phyloP scores from a whole-genome alignment of 495 filamentous ascomycete genomes.

The Astrocystis sublimbata region DNA sequence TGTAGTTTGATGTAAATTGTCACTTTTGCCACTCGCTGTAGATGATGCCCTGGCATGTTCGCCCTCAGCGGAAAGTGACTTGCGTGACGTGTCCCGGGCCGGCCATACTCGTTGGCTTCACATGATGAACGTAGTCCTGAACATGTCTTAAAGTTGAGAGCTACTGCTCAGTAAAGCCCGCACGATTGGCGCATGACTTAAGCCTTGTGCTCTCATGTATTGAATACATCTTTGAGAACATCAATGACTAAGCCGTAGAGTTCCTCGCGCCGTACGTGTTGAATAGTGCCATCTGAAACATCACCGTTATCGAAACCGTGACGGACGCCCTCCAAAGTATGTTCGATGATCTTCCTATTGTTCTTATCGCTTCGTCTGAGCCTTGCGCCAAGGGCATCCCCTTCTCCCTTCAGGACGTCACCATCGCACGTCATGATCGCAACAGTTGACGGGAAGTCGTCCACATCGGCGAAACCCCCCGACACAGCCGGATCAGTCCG shows the following conservation, averaged over 20 bases:
- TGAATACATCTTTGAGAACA: conserved; percentile 8
- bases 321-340: conserved; percentile 6
- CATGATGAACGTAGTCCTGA: neutral
- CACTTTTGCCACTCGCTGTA: neutral
- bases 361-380: neutral
- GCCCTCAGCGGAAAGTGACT: too few relatives aligned
- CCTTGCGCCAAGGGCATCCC: neutral
- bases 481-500: conserved; percentile 18
- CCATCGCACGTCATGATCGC: conserved; percentile 18
- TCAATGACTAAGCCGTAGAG: conserved; percentile 3
- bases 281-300: conserved; percentile 4
- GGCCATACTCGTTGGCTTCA: too few relatives aligned
- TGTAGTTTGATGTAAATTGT: neutral
- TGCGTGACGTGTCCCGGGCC: too few relatives aligned
- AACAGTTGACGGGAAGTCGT: conserved; percentile 16
- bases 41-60: too few relatives aligned
- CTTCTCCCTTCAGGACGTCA: conserved; percentile 18
- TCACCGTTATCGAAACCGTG: conserved; percentile 19
- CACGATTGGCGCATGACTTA: neutral
- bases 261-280: conserved; percentile 9
- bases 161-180: neutral
- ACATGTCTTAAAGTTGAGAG: neutral
- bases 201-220: neutral
- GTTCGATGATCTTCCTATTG: conserved; percentile 8
- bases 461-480: conserved; percentile 12